These are phyloP conservation scores for Dittrichia graveolens DNA, from an alignment of 129 eudicot species.

Conservation along the genomic window DNA sequence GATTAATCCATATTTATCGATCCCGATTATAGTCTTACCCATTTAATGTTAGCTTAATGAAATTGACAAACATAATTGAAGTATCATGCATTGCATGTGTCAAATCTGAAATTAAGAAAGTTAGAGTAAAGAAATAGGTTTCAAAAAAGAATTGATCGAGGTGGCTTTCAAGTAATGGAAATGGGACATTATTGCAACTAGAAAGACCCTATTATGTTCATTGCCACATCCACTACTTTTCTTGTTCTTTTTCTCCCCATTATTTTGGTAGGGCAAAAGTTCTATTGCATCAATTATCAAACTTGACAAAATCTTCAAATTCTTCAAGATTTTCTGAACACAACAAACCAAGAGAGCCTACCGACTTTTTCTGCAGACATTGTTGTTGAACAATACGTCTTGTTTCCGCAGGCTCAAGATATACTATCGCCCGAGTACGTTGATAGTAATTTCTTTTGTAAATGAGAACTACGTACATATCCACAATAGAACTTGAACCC, in stretches of 20 bases:
- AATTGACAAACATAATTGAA: constrained; percentile 24
- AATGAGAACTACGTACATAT: no score
- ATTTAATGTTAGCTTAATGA: constrained; percentile 1
- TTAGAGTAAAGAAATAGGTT: constrained; percentile 13
- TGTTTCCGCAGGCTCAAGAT: no score
- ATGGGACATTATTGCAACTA: constrained; percentile 24
- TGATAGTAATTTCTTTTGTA: no score
- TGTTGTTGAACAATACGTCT: neutral
- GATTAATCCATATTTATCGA: no score
- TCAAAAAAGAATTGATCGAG: no score
- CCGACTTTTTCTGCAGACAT: neutral
- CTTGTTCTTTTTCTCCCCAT: constrained; percentile 3
- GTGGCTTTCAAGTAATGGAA: constrained; percentile 34
- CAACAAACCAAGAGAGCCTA: neutral
- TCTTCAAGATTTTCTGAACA: neutral
- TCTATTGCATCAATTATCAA: constrained; percentile 9
- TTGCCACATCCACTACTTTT: constrained; percentile 18
- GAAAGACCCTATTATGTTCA: constrained; percentile 22
- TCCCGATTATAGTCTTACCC: constrained; percentile 19
- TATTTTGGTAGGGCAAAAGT: constrained; percentile 19
- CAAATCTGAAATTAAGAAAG: constrained; percentile 16
- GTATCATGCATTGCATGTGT: constrained; percentile 6
- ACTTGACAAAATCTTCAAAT: neutral
- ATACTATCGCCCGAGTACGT: no score
- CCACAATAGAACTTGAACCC: no score